phyloP scores from a whole-genome alignment of 768 basidiomycete genomes.

The Plicaturopsis crispa region DNA sequence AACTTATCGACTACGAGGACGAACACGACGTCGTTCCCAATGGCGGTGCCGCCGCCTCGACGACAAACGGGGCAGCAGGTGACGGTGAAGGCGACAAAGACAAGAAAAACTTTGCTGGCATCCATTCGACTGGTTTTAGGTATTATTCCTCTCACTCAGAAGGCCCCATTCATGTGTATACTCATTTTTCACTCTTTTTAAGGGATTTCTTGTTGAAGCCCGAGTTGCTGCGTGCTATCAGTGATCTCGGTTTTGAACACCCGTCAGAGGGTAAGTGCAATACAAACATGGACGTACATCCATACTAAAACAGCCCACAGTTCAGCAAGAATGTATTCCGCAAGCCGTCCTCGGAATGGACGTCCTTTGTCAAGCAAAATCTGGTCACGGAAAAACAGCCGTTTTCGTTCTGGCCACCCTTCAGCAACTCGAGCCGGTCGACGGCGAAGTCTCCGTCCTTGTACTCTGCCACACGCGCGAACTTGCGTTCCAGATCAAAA shows the following conservation, averaged over 20 bases:
- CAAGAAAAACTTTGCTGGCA: conserved; percentile 98
- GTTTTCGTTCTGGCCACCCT: conserved; percentile 98
- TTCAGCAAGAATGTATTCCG: conserved; percentile 99
- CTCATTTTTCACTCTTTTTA: conserved; percentile 12
- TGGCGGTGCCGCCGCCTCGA: conserved; percentile 36
- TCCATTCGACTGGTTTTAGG: conserved; percentile 99
- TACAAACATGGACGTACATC: background rate
- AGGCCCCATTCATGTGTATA: conserved; percentile 5
- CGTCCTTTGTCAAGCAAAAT: conserved; percentile 98
- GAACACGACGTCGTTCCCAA: conserved; percentile 73
- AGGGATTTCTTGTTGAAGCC: conserved; percentile 99
- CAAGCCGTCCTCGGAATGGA: conserved; percentile 99
- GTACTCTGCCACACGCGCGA: conserved; percentile 99
- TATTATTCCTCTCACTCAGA: conserved; percentile 25
- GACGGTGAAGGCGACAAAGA: conserved; percentile 49
- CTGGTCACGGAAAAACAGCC: conserved; percentile 97
- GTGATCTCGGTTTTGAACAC: conserved; percentile 99
- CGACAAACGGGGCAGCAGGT: conserved; percentile 40
- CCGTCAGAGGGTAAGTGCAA: conserved; percentile 84
- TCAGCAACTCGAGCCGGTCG: conserved; percentile 96
- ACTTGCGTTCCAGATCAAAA: conserved; percentile 99
- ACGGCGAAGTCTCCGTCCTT: conserved; percentile 95
- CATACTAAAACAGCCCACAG: conserved; percentile 31
- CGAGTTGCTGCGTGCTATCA: conserved; percentile 93
- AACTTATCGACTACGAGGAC: conserved; percentile 93